Conservation (phyloP, 345 rosid genomes). For the Psidium guajava region DNA sequence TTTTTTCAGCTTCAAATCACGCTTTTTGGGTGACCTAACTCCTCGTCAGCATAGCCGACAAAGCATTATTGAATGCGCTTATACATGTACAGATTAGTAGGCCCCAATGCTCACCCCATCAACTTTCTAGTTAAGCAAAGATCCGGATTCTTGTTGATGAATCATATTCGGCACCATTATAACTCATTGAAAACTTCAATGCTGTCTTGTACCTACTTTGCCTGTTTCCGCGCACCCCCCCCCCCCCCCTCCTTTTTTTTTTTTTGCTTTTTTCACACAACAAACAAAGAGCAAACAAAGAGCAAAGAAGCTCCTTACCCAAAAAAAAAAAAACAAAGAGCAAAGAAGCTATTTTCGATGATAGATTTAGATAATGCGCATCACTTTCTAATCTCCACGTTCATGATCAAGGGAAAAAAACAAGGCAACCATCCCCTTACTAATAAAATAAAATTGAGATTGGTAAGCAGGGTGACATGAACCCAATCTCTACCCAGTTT, state of each 20-base stretch:
- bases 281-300: too few species aligned
- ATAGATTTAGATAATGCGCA: constrained; percentile 30
- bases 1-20: constrained; percentile 17
- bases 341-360: neutral
- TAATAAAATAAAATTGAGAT: constrained; percentile 18
- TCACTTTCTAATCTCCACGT: constrained; percentile 29
- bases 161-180: constrained; percentile 55
- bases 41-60: constrained; percentile 46
- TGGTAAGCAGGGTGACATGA: constrained; percentile 66
- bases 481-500: constrained; percentile 52
- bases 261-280: too few species aligned
- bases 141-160: constrained; percentile 53
- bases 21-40: constrained; percentile 53
- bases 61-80: constrained; percentile 61
- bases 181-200: constrained; percentile 25
- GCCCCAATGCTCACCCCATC: constrained; percentile 34
- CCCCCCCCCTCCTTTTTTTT: neutral
- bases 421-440: constrained; percentile 17
- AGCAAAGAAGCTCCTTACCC: neutral
- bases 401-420: constrained; percentile 22
- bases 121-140: constrained; percentile 66
- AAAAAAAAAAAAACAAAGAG: neutral
- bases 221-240: neutral
- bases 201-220: constrained; percentile 29
- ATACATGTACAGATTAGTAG: constrained; percentile 15